Percentiles rank a stretch among this genome's conserved stretches.
These are phyloP conservation scores for Pichia heedii DNA, from an alignment of 805 yeast species.

Conservation along the genomic window DNA sequence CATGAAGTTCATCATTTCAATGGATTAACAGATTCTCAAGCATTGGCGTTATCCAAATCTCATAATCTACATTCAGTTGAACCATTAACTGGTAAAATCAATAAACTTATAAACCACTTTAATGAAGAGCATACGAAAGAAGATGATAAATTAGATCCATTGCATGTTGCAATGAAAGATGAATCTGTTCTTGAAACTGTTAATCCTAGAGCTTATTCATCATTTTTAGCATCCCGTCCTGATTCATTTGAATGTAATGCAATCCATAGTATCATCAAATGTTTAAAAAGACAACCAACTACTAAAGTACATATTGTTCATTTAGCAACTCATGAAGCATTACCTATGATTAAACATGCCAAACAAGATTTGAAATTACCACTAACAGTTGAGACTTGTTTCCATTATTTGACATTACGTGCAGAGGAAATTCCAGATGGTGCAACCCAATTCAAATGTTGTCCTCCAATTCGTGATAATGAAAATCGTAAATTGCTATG, in stretches of 20 bases:
- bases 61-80: conserved; percentile 51
- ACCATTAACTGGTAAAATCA: conserved; percentile 42
- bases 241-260: conserved; percentile 84
- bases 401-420: conserved; percentile 73
- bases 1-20: conserved; percentile 14
- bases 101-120: conserved; percentile 22
- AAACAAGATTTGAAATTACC: conserved; percentile 43
- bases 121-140: conserved; percentile 25
- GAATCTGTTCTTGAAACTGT: conserved; percentile 29
- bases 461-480: conserved; percentile 85
- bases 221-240: conserved; percentile 80
- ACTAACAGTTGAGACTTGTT: conserved; percentile 85
- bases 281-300: conserved; percentile 47
- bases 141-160: conserved; percentile 15
- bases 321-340: conserved; percentile 74
- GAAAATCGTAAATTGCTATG: conserved; percentile 65
- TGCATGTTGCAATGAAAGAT: conserved; percentile 15
- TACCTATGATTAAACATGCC: conserved; percentile 66
- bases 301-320: conserved; percentile 85
- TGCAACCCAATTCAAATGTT: conserved; percentile 82
- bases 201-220: conserved; percentile 57
- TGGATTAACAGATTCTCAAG: conserved; percentile 40
- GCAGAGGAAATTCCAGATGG: conserved; percentile 74
- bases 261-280: conserved; percentile 57
- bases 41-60: conserved; percentile 44